Evolutionary conservation across 331 rosid species (phyloP).

Genomic region (Pyracantha coccinea): DNA sequence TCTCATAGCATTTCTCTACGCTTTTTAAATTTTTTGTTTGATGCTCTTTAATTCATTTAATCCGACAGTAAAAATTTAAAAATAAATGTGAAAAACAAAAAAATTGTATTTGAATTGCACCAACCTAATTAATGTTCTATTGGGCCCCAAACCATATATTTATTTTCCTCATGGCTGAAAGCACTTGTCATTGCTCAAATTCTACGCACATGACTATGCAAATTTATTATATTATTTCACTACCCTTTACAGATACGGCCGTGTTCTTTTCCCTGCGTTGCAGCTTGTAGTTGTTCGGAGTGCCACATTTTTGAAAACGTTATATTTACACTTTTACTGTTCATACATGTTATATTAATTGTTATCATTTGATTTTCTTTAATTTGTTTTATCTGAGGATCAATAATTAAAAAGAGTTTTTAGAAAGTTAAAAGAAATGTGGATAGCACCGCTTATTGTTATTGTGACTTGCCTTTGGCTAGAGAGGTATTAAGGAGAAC

Average conservation of each 20-base stretch:
- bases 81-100: too few species aligned
- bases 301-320: background rate
- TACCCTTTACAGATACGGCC: background rate
- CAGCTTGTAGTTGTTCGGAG: background rate
- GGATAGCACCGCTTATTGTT: too few species aligned
- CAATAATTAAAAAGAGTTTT: too few species aligned
- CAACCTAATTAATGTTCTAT: constrained; percentile 2
- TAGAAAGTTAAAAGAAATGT: fast-evolving
- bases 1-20: too few species aligned
- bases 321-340: too few species aligned
- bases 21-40: too few species aligned
- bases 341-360: too few species aligned
- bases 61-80: too few species aligned
- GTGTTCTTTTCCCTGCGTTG: background rate
- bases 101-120: too few species aligned
- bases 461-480: background rate
- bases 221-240: constrained; percentile 1
- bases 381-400: too few species aligned
- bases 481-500: background rate
- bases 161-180: background rate
- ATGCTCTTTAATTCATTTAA: too few species aligned
- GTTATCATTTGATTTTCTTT: too few species aligned
- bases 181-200: background rate
- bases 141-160: constrained; percentile 32
- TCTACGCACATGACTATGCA: constrained; percentile 31